Evolutionary conservation across 768 basidiomycete genomes (phyloP), one percentile per base, ranked within the genome.

Genomic region (Psilocybe tampanensis): DNA sequence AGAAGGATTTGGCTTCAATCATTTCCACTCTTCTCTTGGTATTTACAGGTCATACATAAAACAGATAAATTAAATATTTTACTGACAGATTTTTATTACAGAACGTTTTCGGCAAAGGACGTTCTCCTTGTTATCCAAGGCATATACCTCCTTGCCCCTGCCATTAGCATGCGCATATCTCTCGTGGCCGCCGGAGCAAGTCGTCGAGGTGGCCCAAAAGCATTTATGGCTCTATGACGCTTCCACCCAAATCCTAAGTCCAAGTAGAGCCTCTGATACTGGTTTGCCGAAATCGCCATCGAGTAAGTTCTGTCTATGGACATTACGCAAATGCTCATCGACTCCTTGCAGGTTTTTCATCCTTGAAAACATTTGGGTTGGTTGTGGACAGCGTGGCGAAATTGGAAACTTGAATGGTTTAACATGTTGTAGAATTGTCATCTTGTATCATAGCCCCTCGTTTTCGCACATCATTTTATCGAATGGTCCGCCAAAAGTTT

Each of bases 71-170:
- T 17, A 8, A 23, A 44, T 58, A 8, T 19, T 33, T 19, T 51
- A 48, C 51, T 51, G 48, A 52, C 53, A 44, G 7, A 52, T 24
- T 26, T 56, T 26, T 24, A 23, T 56, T 26, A 12, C 33, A 91
- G 89, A 82, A 2, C 66, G 75, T 8, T 90, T 90, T 71, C 84
- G 86, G 43, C 64, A 65, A 54, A 77, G 83, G 57, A 86, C 85
- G 0, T 78, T 87, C 59, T 62, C 64, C 1, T 74, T 90, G 8
- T 63, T 90, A 19, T 79, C 84, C 8, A 82, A 77, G 62, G 86
- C 86, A n/a, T 90, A 89, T 69, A 79, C 81, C 2, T 84, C 86
- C 1, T 70, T 92, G 21, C 80, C 83, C 12, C 58, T 85, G 11
- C 54, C 77, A 2, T 74, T 86, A 3, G 85, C 83, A 12, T 78